phyloP scores from a whole-genome alignment of 2,329 filamentous ascomycete genomes.

The Neofusicoccum parvum region DNA sequence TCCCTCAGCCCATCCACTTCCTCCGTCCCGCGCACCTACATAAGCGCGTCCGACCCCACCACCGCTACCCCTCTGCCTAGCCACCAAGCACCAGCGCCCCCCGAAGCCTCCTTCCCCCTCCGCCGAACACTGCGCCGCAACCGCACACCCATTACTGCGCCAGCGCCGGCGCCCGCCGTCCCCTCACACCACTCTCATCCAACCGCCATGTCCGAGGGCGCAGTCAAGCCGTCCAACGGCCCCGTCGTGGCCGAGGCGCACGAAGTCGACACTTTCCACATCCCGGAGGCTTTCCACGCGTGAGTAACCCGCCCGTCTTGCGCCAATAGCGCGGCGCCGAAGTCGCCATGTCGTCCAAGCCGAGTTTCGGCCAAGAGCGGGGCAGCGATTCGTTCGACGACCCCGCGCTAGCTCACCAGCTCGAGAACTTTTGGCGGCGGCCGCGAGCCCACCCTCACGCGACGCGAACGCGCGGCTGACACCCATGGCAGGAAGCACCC shows the following conservation, averaged over 20 bases:
- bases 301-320: slow-evolving; percentile 30
- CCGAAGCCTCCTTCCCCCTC: neutral
- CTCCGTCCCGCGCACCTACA: slow-evolving; percentile 1
- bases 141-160: neutral
- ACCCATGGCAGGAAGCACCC: slow-evolving; percentile 57
- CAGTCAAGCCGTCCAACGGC: slow-evolving; percentile 30
- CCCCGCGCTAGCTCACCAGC: neutral
- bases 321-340: neutral
- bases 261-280: slow-evolving; percentile 71
- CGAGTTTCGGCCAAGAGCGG: slow-evolving; percentile 10
- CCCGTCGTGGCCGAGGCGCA: slow-evolving; percentile 75
- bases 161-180: slow-evolving; percentile 5
- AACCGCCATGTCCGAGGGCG: slow-evolving; percentile 48
- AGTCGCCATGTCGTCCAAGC: slow-evolving; percentile 1
- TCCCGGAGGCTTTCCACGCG: slow-evolving; percentile 54
- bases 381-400: neutral
- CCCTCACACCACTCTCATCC: neutral
- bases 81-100: neutral
- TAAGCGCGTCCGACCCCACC: slow-evolving; percentile 5
- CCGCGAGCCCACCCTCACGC: neutral
- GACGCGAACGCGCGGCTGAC: slow-evolving; percentile 10
- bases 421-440: neutral
- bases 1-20: neutral
- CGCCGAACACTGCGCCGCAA: neutral
- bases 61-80: neutral